Evolutionary conservation across 257 asterid genomes (phyloP).

Genomic region (Osmanthus fragrans): DNA sequence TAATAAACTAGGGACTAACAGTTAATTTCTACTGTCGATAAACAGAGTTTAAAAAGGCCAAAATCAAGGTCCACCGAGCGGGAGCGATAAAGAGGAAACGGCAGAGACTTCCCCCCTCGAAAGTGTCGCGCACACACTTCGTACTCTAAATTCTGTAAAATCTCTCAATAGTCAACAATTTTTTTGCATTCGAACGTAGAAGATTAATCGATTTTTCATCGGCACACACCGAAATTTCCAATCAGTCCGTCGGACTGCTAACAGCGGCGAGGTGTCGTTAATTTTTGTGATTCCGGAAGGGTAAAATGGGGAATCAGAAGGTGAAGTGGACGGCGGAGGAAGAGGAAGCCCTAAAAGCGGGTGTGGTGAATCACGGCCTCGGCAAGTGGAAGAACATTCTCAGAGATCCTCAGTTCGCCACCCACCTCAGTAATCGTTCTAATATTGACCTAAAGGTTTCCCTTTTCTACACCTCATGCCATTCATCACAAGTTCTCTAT

Average conservation of each 20-base stretch:
- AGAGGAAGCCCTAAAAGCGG: constrained; percentile 59
- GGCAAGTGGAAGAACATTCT: constrained; percentile 65
- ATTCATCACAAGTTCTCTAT: not conserved
- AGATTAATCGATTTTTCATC: not conserved
- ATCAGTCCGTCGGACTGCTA: not conserved
- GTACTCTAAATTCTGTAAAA: not conserved
- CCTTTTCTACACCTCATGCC: not conserved
- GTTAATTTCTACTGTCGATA: too few relatives aligned
- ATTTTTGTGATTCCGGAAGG: not conserved
- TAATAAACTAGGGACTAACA: too few relatives aligned
- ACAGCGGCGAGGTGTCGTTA: not conserved
- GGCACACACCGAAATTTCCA: not conserved
- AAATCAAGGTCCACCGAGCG: constrained; percentile 3
- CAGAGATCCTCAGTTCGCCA: constrained; percentile 42
- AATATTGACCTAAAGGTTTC: constrained; percentile 70
- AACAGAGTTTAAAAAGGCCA: not conserved
- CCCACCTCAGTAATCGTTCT: constrained; percentile 42
- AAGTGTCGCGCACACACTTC: not conserved
- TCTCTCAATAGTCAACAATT: not conserved
- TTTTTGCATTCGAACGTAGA: not conserved
- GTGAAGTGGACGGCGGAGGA: constrained; percentile 60
- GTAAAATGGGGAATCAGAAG: constrained; percentile 58
- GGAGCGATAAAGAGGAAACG: not conserved
- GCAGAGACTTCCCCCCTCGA: not conserved
- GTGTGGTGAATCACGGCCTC: constrained; percentile 52